Conservation (phyloP, 2,329 filamentous ascomycete genomes). For the Pseudohalonectria lignicola region DNA sequence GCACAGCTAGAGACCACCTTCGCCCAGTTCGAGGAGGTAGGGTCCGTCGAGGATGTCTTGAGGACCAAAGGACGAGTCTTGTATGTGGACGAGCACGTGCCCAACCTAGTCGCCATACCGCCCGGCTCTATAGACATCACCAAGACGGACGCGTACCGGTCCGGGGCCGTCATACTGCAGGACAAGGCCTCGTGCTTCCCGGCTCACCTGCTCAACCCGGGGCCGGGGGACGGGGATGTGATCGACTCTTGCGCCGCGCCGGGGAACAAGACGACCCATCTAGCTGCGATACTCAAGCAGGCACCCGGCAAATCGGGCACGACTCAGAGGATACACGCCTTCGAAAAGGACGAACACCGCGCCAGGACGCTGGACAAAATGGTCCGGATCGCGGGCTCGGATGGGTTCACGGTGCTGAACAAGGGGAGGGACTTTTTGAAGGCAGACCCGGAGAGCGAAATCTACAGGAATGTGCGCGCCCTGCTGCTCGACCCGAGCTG, state of each 20-base stretch:
- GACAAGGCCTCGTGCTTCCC: conserved; percentile 98
- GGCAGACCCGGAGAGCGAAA: conserved; percentile 50
- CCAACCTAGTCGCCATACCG: conserved; percentile 71
- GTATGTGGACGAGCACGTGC: conserved; percentile 70
- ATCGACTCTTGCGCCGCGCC: conserved; percentile 93
- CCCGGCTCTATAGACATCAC: conserved; percentile 56
- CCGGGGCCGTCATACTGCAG: conserved; percentile 77
- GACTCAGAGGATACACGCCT: conserved; percentile 33
- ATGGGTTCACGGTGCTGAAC: conserved; percentile 54
- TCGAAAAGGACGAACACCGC: conserved; percentile 63
- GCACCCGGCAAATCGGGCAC: not conserved
- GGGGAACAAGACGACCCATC: conserved; percentile 94
- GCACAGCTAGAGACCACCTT: conserved; percentile 71
- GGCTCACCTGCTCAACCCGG: conserved; percentile 70
- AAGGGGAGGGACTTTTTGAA: conserved; percentile 73
- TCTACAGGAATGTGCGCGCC: conserved; percentile 62
- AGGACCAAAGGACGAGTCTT: conserved; percentile 32
- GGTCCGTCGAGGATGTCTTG: conserved; percentile 41
- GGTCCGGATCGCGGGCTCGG: conserved; percentile 66
- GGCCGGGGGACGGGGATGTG: conserved; percentile 57
- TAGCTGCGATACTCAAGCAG: conserved; percentile 59
- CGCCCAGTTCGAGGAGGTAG: conserved; percentile 44
- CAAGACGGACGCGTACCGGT: conserved; percentile 60
- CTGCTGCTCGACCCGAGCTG: conserved; percentile 89
- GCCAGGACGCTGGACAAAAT: conserved; percentile 74